phyloP scores from a whole-genome alignment of 352 stramenopile genomes.

The Thalassiosira delicatula region DNA sequence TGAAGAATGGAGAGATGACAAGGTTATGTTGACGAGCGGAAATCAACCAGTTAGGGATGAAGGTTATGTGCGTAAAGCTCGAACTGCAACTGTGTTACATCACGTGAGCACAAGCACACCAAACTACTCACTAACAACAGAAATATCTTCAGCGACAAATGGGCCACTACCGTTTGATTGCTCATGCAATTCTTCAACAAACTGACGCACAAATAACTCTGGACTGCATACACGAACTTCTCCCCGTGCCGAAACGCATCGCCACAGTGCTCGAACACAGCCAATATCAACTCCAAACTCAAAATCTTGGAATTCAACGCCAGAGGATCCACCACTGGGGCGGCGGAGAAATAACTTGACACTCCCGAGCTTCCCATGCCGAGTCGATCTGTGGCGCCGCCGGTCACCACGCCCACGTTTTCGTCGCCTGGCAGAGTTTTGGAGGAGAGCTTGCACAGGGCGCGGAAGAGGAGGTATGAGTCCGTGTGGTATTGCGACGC shows the following conservation, averaged over 20 bases:
- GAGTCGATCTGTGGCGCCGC: neutral
- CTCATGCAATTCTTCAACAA: constrained; percentile 99
- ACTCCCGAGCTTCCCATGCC: neutral
- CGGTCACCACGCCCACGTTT: constrained; percentile 46
- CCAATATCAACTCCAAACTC: constrained; percentile 95
- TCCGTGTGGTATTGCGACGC: constrained; percentile 97
- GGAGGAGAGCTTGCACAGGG: constrained; percentile 93
- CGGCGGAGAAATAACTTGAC: constrained; percentile 43
- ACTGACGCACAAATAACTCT: constrained; percentile 95
- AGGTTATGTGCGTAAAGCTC: no score
- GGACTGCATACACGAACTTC: constrained; percentile 96
- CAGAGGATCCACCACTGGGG: constrained; percentile 88
- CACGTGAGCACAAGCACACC: neutral
- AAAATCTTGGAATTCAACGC: constrained; percentile 96
- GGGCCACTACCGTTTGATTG: constrained; percentile 94
- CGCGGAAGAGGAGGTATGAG: constrained; percentile 96
- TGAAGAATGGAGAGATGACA: neutral
- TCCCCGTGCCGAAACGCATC: constrained; percentile 92
- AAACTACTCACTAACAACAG: constrained; percentile 89
- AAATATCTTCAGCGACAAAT: constrained; percentile 97
- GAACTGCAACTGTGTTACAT: no score
- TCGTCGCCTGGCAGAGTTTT: constrained; percentile 87
- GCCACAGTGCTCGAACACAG: constrained; percentile 95
- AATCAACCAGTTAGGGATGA: no score
- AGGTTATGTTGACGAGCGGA: no score